Percentiles rank a stretch among this genome's conserved stretches.
Conservation (phyloP, 2,329 filamentous ascomycete species). For the Stagonosporopsis rhizophila region DNA sequence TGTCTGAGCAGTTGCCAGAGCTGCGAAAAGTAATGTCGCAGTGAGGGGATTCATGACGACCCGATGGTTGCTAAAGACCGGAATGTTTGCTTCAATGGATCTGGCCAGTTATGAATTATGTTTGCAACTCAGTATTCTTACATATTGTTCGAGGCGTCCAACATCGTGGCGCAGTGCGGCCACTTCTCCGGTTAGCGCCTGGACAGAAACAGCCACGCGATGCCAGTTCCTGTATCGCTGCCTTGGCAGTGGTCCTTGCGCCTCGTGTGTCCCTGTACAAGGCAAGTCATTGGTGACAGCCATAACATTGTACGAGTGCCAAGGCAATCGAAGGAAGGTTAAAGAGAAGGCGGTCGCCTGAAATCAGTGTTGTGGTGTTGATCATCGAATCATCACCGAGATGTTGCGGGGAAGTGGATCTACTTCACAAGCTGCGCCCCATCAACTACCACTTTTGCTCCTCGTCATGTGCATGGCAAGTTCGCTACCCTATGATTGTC, state of each 20-base stretch:
- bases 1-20: constrained; percentile 3
- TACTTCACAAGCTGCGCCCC: background rate
- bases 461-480: background rate
- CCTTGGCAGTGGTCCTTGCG: background rate
- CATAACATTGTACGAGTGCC: background rate
- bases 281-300: background rate
- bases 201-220: background rate
- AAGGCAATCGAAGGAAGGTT: background rate
- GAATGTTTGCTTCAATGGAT: no score
- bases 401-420: background rate
- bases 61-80: background rate
- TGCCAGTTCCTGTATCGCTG: background rate
- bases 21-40: constrained; percentile 7
- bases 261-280: background rate
- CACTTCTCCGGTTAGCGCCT: constrained; percentile 5
- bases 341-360: background rate
- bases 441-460: background rate
- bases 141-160: constrained; percentile 11
- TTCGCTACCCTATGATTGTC: background rate
- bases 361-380: background rate
- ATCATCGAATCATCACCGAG: background rate
- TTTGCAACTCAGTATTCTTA: background rate
- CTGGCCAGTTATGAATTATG: no score
- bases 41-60: constrained; percentile 1
- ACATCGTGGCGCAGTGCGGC: constrained; percentile 6